A percentile compares a stretch with the other conserved stretches of the same genome.
These are phyloP conservation scores for Candida tropicalis DNA, from an alignment of 1,139 yeast species.

Conservation along the genomic window DNA sequence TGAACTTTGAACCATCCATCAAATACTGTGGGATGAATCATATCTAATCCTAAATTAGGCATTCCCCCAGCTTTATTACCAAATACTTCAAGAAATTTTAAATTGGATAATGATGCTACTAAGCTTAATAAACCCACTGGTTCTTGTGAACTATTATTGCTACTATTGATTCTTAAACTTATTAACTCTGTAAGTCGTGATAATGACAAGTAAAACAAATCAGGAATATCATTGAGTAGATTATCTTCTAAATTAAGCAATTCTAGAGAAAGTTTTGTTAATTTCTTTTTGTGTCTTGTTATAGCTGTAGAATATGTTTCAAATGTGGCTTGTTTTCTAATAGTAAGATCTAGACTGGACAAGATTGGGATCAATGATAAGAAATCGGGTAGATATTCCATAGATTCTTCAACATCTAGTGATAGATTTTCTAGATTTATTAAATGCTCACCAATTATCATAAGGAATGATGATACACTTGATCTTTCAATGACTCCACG, in stretches of 20 bases:
- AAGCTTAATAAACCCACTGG: constrained; percentile 24
- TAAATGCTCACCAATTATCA: constrained; percentile 27
- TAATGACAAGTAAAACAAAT: constrained; percentile 18
- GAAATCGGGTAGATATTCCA: constrained; percentile 47
- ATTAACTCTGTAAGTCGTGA: constrained; percentile 23
- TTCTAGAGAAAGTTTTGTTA: constrained; percentile 43
- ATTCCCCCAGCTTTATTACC: constrained; percentile 57
- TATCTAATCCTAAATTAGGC: constrained; percentile 58
- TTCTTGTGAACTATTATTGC: constrained; percentile 23
- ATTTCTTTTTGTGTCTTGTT: background rate
- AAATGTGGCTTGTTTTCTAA: constrained; percentile 38
- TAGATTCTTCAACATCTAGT: constrained; percentile 49
- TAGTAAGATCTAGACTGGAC: constrained; percentile 42
- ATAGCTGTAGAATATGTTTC: constrained; percentile 34
- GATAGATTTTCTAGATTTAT: constrained; percentile 30
- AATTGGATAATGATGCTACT: constrained; percentile 26
- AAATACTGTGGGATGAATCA: constrained; percentile 54
- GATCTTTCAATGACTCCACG: constrained; percentile 29
- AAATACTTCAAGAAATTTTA: constrained; percentile 46
- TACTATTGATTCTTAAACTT: constrained; percentile 45
- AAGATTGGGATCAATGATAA: constrained; percentile 27
- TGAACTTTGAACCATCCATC: constrained; percentile 63
- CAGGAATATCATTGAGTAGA: constrained; percentile 23
- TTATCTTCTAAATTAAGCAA: constrained; percentile 33
- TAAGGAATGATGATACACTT: constrained; percentile 28